Evolutionary conservation across 2,329 filamentous ascomycete species (phyloP), one percentile per base, ranked within the genome.

Genomic region (Paecilomyces fulvus): DNA sequence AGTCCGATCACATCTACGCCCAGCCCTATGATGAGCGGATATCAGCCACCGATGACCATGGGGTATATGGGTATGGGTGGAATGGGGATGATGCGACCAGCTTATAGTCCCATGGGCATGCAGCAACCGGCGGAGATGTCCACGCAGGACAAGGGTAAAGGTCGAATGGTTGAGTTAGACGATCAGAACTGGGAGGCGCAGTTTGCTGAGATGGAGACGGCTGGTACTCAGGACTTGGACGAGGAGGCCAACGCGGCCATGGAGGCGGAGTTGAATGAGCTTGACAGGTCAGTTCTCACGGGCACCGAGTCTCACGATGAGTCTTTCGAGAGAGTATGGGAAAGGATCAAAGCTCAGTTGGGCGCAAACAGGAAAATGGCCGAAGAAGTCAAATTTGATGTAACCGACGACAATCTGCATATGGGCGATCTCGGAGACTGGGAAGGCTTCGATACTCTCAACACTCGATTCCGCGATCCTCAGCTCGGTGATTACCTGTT

Each of bases 111-210:
- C 11, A 75, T 79, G 66, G 72, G 72, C 49, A 75, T 79, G 66
- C 77, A 80, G 63, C 77, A 80, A 56, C 73, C 70, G 23, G 65
- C 65, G 33, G 68, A 73, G 48, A 73, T 73, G 33, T 67, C 74
- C 57, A 75, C 77, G 49, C 73, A 91, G 72, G 89, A 88, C 58
- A 97, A 97, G 71, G 92, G 89, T 43, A 95, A 95, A 73, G 84
- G 78, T 5, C 77, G 82, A 33, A 83, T 97, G 76, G 87, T 97
- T 11, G 94, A 97, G 76, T 82, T 97, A 23, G 90, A 96, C 70
- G 92, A 99, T 65, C 79, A 87, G 67, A 88, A 95, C 68, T 97
- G 94, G 94, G 92, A 97, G 74, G 90, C 91, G 65, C 91, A 97
- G 72, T 99, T 99, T 72, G 89, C 90, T 56, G 85, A 94, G 73